Evolutionary conservation across 306 rosid species (phyloP).

Genomic region (Nissolia schottii): DNA sequence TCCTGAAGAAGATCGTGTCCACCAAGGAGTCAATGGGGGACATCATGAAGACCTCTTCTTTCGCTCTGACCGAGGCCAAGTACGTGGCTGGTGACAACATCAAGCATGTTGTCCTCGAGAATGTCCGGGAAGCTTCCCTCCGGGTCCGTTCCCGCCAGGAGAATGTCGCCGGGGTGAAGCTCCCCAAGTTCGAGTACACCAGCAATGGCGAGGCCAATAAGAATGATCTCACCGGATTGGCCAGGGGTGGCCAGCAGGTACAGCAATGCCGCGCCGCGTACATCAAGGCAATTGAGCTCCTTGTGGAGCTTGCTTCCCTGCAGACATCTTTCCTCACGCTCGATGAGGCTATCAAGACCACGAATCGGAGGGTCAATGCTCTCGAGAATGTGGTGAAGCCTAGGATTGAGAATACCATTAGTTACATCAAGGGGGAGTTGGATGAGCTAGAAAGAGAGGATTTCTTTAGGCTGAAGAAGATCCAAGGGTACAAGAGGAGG

Average conservation of each 20-base stretch:
- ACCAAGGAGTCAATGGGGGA: constrained; percentile 96
- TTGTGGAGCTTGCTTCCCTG: constrained; percentile 93
- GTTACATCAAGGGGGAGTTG: constrained; percentile 79
- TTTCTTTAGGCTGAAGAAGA: constrained; percentile 93
- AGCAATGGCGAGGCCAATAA: constrained; percentile 58
- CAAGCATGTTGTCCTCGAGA: constrained; percentile 86
- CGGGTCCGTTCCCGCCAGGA: constrained; percentile 82
- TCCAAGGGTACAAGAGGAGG: constrained; percentile 81
- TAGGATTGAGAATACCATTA: constrained; percentile 76
- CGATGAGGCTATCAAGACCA: constrained; percentile 89
- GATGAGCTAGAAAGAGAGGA: constrained; percentile 96
- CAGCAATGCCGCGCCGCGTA: constrained; percentile 80
- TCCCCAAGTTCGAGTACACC: constrained; percentile 78
- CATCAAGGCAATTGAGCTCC: constrained; percentile 85
- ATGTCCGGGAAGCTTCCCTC: constrained; percentile 73
- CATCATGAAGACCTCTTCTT: constrained; percentile 77
- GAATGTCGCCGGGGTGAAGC: constrained; percentile 87
- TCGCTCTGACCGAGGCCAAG: constrained; percentile 83
- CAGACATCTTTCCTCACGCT: constrained; percentile 95
- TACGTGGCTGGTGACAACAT: constrained; percentile 93
- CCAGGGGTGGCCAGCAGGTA: constrained; percentile 92
- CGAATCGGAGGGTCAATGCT: constrained; percentile 87
- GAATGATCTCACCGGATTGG: constrained; percentile 88
- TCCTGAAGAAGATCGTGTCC: constrained; percentile 80
- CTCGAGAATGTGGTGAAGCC: constrained; percentile 92